phyloP scores from a whole-genome alignment of 2,329 filamentous ascomycete genomes.

The Daldinia sp. region DNA sequence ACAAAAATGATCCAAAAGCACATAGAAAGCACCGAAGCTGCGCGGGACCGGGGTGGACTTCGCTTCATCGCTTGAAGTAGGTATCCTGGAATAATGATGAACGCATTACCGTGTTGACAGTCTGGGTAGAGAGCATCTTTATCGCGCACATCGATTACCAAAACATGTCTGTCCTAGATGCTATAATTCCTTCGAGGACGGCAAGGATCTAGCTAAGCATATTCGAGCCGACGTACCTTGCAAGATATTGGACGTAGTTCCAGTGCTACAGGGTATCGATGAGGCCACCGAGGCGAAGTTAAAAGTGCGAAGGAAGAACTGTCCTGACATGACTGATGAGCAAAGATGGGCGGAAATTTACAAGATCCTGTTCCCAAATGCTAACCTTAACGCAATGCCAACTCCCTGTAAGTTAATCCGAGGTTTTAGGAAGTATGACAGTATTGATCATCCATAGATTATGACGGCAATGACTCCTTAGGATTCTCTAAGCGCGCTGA shows the following conservation, averaged over 20 bases:
- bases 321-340: conserved; percentile 45
- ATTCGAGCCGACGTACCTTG: conserved; percentile 49
- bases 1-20: conserved; percentile 51
- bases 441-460: conserved; percentile 45
- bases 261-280: conserved; percentile 47
- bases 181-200: conserved; percentile 43
- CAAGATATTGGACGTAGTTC: conserved; percentile 43
- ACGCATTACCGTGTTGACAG: conserved; percentile 8
- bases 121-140: conserved; percentile 48
- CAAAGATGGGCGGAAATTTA: conserved; percentile 52
- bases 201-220: conserved; percentile 45
- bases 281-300: conserved; percentile 48
- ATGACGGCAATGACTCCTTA: conserved; percentile 43
- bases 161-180: conserved; percentile 49
- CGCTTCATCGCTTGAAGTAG: conserved; percentile 51
- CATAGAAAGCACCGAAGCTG: conserved; percentile 44
- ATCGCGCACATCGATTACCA: conserved; percentile 47
- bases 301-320: conserved; percentile 46
- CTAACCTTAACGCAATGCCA: conserved; percentile 47
- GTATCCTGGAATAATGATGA: conserved; percentile 6
- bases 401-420: conserved; percentile 48
- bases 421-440: neutral
- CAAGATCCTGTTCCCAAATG: conserved; percentile 49
- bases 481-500: conserved; percentile 41
- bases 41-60: conserved; percentile 47